A percentile compares a stretch with the other conserved stretches of the same genome.
These are phyloP conservation scores for Aegilops umbellulata DNA, from an alignment of 176 grass and related monocot genomes.

Conservation along the genomic window DNA sequence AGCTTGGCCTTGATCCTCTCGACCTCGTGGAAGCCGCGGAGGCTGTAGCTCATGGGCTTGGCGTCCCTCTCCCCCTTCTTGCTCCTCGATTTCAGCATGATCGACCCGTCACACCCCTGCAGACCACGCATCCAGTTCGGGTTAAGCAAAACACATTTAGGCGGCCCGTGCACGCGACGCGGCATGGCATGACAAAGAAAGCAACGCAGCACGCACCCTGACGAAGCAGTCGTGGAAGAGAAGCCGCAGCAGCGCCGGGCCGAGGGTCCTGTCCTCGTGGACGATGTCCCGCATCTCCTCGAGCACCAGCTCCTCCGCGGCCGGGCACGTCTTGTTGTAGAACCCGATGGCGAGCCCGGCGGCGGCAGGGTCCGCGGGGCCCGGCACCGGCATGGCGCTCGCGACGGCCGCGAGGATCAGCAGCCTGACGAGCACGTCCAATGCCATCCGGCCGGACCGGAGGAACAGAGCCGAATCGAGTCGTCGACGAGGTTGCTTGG, in stretches of 20 bases:
- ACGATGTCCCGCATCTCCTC: slow-evolving; percentile 45
- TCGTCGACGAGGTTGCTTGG: slow-evolving; percentile 1
- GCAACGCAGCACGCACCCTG: slow-evolving; percentile 20
- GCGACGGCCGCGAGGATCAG: neutral
- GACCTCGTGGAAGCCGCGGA: slow-evolving; percentile 47
- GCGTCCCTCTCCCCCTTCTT: slow-evolving; percentile 33
- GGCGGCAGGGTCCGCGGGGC: neutral
- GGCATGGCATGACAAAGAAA: neutral
- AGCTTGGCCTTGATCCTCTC: slow-evolving; percentile 58
- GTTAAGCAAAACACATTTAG: too few species aligned
- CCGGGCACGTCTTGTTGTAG: slow-evolving; percentile 47
- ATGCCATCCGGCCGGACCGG: slow-evolving; percentile 25
- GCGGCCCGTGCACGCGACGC: neutral
- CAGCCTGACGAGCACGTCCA: neutral
- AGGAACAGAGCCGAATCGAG: neutral
- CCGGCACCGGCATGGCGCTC: neutral
- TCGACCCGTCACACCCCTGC: slow-evolving; percentile 57
- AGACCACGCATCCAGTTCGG: neutral
- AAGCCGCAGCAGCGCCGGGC: slow-evolving; percentile 52
- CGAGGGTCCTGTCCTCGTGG: slow-evolving; percentile 17
- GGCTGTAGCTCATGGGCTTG: slow-evolving; percentile 13
- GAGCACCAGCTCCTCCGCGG: slow-evolving; percentile 47
- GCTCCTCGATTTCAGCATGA: slow-evolving; percentile 43
- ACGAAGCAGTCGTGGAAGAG: slow-evolving; percentile 69
- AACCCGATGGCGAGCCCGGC: slow-evolving; percentile 41